Evolutionary conservation across 2,329 filamentous ascomycete species (phyloP), one percentile per base, ranked within the genome.

Genomic region (Ustulina deusta): DNA sequence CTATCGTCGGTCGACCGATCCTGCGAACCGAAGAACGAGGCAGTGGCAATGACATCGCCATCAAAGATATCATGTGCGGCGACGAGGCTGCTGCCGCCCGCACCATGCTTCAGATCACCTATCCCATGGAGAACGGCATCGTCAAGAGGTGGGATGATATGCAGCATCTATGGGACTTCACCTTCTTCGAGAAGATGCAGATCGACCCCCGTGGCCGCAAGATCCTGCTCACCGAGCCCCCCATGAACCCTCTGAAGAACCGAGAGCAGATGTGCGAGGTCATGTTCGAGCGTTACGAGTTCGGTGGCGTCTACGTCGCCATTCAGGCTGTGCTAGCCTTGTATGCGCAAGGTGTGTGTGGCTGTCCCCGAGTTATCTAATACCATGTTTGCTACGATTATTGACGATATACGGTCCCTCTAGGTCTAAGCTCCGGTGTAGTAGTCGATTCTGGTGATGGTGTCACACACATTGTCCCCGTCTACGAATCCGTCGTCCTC

Each of bases 131-230:
- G 82, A 99, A 99, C 81, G 96, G 96, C 77, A 98, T 99, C 77
- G 94, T 99, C 74, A 98, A 97, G 88, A 94, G 94, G 79, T 99
- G 96, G 96, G 96, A 99, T 75, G 96, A 99, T 81, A 99, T 99
- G 96, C 93, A 97, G 85, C 95, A 98, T 79, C 90, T 99, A 63
- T 99, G 96, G 96, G 95, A 99, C 83, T 98, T 97, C 81, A 99
- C 96, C 27, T 99, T 99, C 81, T 91, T 89, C 82, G 95, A 99
- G 81, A 98, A 98, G 89, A 93, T 99, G 89, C 90, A 94, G 81
- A 86, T 99, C 74, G 93, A 98, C 80, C 89, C 96, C 2, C 89
- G 89, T 25, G 95, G 93, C 73, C 93, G 94, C 82, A 99, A 99
- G 88, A 98, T 99, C 80, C 88, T 99, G 72, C 88, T 98, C 74